phyloP scores from a whole-genome alignment of 176 grass and related monocot genomes.

The barley (Hordeum vulgare) region MorexV3_pseudomolecules_assembly NC_058524.1:5182300-5182799 shows the following conservation, averaged over 20 bases:
- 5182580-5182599: constrained; percentile 52
- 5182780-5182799: constrained; percentile 80
- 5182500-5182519: background rate
- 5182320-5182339: constrained; percentile 69
- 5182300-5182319: constrained; percentile 68
- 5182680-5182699: background rate
- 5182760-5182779: constrained; percentile 85
- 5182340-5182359: constrained; percentile 84
- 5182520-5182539: constrained; percentile 57
- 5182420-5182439: background rate
- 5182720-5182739: constrained; percentile 56
- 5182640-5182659: constrained; percentile 19
- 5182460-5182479: background rate
- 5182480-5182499: background rate
- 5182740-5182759: constrained; percentile 63
- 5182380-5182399: constrained; percentile 57
- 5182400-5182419: background rate
- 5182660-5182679: background rate
- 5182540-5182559: constrained; percentile 60
- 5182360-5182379: constrained; percentile 70
- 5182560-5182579: constrained; percentile 55
- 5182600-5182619: constrained; percentile 60
- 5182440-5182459: background rate
- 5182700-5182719: constrained; percentile 63
- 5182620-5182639: constrained; percentile 63